These are phyloP conservation scores for Suillus hirtellus DNA, from an alignment of 768 basidiomycete genomes.

Conservation along the genomic window DNA sequence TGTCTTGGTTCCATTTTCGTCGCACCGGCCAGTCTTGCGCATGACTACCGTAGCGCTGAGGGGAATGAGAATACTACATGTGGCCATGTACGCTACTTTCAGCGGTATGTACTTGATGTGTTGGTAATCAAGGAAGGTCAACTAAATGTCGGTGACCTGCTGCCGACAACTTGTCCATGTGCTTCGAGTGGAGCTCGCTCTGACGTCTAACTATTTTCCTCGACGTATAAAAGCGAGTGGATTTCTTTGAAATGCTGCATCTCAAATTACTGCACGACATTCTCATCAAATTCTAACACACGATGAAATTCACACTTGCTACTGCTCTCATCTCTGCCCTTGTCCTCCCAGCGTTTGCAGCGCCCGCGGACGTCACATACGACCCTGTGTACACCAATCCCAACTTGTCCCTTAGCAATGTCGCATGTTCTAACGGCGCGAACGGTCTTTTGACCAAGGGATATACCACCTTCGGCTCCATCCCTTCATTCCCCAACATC, in stretches of 20 bases:
- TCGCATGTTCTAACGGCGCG: slow-evolving; percentile 23
- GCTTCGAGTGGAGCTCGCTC: not conserved
- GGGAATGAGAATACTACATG: not conserved
- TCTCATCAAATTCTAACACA: not conserved
- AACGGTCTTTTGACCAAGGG: slow-evolving; percentile 22
- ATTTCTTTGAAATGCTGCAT: not conserved
- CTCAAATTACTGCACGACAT: not conserved
- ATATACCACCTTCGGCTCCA: slow-evolving; percentile 17
- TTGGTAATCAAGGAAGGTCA: not conserved
- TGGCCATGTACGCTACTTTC: not conserved
- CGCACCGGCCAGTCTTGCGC: not conserved
- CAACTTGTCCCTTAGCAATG: slow-evolving; percentile 6
- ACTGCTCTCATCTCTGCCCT: not conserved
- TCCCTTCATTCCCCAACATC: slow-evolving; percentile 15
- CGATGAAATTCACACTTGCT: not conserved
- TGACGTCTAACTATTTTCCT: not conserved
- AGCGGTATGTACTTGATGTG: not conserved
- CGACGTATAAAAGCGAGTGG: not conserved
- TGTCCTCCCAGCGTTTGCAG: not conserved
- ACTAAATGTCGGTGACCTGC: not conserved
- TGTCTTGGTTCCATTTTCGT: too few species aligned
- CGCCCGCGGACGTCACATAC: not conserved
- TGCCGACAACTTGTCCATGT: not conserved
- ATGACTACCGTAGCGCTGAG: too few species aligned
- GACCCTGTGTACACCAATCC: slow-evolving; percentile 11